Evolutionary conservation across 1,284 basidiomycete genomes (phyloP).

Genomic region (Ceraceosorus guamensis): DNA sequence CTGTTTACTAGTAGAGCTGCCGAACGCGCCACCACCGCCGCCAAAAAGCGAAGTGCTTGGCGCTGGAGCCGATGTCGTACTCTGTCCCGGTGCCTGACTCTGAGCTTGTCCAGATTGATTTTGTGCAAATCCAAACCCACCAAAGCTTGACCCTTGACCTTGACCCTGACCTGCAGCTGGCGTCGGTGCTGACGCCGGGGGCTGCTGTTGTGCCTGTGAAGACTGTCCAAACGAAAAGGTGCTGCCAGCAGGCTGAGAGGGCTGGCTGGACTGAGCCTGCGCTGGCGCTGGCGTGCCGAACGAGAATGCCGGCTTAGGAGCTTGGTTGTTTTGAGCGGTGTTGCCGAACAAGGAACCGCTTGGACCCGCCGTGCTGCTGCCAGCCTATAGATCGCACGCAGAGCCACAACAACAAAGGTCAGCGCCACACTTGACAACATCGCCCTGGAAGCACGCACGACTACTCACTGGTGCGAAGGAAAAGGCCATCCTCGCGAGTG

Average conservation of each 20-base stretch:
- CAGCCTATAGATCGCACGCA: too few species aligned
- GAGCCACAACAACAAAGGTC: background rate
- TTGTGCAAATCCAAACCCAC: background rate
- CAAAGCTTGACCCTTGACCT: conserved; percentile 1
- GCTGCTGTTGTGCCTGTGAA: conserved; percentile 15
- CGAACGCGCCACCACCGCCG: background rate
- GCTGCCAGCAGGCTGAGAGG: conserved; percentile 1
- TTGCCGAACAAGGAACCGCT: too few species aligned
- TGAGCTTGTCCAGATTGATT: conserved; percentile 2
- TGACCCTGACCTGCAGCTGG: background rate
- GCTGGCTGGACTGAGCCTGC: conserved; percentile 13
- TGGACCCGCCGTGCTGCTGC: too few species aligned
- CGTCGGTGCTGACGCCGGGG: too few species aligned
- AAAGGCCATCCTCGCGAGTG: too few species aligned
- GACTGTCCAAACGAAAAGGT: conserved; percentile 33
- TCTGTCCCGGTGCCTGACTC: conserved; percentile 10
- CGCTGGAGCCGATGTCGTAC: background rate
- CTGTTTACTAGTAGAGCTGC: conserved; percentile 14
- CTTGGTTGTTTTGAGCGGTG: background rate
- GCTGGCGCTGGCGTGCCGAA: background rate
- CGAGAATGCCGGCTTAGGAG: background rate
- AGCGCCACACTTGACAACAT: background rate
- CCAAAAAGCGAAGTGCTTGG: background rate
- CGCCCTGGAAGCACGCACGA: background rate
- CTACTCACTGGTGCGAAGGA: background rate